Base-by-base conservation (phyloP, 768 basidiomycete species). In the Boletellus ananiceps region DNA sequence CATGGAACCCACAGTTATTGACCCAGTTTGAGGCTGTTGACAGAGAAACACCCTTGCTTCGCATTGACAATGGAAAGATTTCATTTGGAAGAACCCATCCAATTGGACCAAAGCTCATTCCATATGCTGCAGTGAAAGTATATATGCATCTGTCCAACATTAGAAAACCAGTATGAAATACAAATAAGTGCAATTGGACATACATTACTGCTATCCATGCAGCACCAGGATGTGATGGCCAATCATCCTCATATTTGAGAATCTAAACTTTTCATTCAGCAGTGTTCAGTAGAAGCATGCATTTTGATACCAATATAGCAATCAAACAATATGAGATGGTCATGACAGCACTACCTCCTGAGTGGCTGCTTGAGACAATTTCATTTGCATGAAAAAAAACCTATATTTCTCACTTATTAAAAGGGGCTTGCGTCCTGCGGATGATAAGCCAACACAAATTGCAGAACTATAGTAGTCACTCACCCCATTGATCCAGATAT, bases 1-100 rank as follows among this genome's bases (percentile, higher is more conserved):
- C 14, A 35, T 32, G 18, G 46, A 13, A 66, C 76, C 2, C 43
- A 84, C 84, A 92, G 50, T 92, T 92, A 59, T 91, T 91, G 21
- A 79, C 57, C 89, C 89, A 92, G 56, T 88, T 88, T n/a, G 85
- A 87, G 3, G 88, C 85, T 2, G 90, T 92, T 16, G 88, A 83
- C 18, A 94, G 59, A 19, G 89, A 81, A 5, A 93, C 90, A 41
- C 92, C 92, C 61, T 83, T 84, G 56, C 86, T 84, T 53, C 90
- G 75, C 69, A 88, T 76, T 2, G 86, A 84, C 0, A 88, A 70
- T 1, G 91, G 81, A 60, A 92, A 91, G 2, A 93, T 82, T 66
- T 93, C 90, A 54, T 80, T 83, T 0, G 90, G 86, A 8, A 93
- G 77, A 2, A 91, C 81, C 90, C 90, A 93, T 3, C 82, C 83